Base-by-base conservation (phyloP, 1,284 basidiomycete genomes). In the Marasmius sp. region DNA sequence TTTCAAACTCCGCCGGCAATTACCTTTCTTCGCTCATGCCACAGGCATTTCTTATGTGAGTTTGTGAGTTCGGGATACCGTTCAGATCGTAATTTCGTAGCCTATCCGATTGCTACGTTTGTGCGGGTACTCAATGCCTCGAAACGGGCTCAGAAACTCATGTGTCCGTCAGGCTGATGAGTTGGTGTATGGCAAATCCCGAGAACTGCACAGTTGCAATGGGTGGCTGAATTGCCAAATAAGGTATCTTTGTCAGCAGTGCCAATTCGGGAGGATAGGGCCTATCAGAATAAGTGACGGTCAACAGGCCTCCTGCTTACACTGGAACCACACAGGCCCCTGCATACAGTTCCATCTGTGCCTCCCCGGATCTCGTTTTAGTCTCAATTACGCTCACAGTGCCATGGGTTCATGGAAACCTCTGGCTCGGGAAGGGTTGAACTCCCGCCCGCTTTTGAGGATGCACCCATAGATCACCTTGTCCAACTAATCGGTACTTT, bases 331-430 rank as follows among this genome's bases (percentile, higher is more conserved):
- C 27, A 27, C 27, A 5, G 27, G 27, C 27, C 27, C 27, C 5
- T 5, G 27, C 27, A 27, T 27, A 27, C 27, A 27, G 27, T 27
- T 27, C 27, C 5, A 22, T 52, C 33, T 54, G 16, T 36, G 37
- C 52, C 20, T 51, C 20, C 16, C 50, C 10, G 16, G 9, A 16
- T 50, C 14, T 14, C 43, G 14, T 45, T 45, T 45, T 14, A 45
- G 18, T 45, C 43, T 49, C 18, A 12, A 37, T 36, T 10, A 38
- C 52, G 37, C 52, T 54, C 52, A 38, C 37, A 54, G 79, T 85
- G 86, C 85, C 78, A 91, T 91, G 89, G 89, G 81, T 89, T 82
- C 75, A 88, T 88, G 90, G 89, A 89, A 86, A 79, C 85, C 76
- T 69, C 74, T 68, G 74, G 71, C 71, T 78, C 83, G 77, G 83